Conservation (phyloP, 1,284 basidiomycete species). For the Trichosporon sp. region DNA sequence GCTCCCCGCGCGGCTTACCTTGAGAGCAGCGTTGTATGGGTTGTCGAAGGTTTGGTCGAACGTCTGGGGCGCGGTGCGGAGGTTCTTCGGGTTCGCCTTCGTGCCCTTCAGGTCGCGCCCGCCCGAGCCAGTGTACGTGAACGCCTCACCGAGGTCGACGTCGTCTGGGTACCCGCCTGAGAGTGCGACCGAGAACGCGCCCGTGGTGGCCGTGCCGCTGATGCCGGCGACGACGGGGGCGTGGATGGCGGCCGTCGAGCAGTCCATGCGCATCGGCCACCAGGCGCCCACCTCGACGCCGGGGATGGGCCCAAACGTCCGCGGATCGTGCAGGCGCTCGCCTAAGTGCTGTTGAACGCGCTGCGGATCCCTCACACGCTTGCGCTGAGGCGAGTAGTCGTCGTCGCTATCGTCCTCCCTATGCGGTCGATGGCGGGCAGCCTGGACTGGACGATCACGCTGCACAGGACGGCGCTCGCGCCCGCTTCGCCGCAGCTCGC, state of each 20-base stretch:
- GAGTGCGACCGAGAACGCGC: conserved; percentile 49
- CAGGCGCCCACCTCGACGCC: conserved; percentile 38
- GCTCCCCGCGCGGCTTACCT: conserved; percentile 14
- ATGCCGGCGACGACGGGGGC: conserved; percentile 43
- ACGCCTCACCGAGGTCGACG: conserved; percentile 40
- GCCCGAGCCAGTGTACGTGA: conserved; percentile 41
- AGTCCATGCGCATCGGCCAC: conserved; percentile 41
- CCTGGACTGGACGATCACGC: too few species aligned
- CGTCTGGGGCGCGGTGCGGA: conserved; percentile 51
- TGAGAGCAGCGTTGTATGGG: conserved; percentile 45
- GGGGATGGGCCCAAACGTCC: conserved; percentile 37
- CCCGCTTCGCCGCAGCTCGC: background rate
- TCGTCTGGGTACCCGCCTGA: conserved; percentile 48
- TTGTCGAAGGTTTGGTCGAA: conserved; percentile 48
- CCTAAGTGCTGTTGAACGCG: conserved; percentile 32
- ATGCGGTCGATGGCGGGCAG: too few species aligned
- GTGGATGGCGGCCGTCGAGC: conserved; percentile 39
- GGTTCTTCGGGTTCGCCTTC: conserved; percentile 42
- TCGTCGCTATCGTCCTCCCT: conserved; percentile 11
- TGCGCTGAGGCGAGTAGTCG: conserved; percentile 9
- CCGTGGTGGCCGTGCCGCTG: conserved; percentile 33
- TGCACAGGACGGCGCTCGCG: background rate
- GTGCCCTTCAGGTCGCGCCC: conserved; percentile 47
- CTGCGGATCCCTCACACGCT: conserved; percentile 6
- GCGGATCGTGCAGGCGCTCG: conserved; percentile 33